Evolutionary conservation across 805 yeast species (phyloP).

Genomic region (Saturnispora dispora): DNA sequence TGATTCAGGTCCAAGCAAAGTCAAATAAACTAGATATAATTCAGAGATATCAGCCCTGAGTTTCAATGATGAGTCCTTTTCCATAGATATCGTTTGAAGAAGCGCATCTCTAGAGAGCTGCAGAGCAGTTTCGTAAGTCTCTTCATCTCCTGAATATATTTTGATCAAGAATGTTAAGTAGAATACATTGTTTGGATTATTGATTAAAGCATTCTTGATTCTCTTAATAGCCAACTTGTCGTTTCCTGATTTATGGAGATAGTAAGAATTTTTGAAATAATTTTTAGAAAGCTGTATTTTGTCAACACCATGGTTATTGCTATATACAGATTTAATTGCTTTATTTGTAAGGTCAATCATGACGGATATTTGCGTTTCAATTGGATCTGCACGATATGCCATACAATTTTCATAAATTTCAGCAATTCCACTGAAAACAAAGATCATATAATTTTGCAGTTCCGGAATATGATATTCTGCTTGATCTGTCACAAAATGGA

Average conservation of each 20-base stretch:
- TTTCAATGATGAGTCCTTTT: neutral
- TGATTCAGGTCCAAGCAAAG: constrained; percentile 52
- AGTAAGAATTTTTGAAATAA: constrained; percentile 39
- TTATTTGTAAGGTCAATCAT: constrained; percentile 6
- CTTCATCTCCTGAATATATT: constrained; percentile 54
- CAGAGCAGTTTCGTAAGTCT: constrained; percentile 23
- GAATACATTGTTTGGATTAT: constrained; percentile 46
- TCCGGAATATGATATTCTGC: constrained; percentile 16
- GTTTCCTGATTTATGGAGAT: constrained; percentile 36
- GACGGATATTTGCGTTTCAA: neutral
- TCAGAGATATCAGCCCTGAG: constrained; percentile 47
- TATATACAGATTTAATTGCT: constrained; percentile 10
- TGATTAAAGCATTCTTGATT: constrained; percentile 38
- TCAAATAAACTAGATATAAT: constrained; percentile 65
- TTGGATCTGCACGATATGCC: neutral
- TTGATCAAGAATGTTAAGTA: constrained; percentile 63
- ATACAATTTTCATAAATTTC: constrained; percentile 16
- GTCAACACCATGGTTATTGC: constrained; percentile 4
- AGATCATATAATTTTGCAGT: constrained; percentile 17
- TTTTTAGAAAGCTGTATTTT: constrained; percentile 15
- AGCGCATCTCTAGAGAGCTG: neutral
- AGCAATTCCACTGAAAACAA: constrained; percentile 19
- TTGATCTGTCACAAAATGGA: constrained; percentile 6
- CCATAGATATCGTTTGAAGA: neutral
- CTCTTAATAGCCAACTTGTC: constrained; percentile 36